A percentile compares a stretch with the other conserved stretches of the same genome.
Conservation (phyloP, 108 stramenopile species). For the Nitzschia palea region DNA sequence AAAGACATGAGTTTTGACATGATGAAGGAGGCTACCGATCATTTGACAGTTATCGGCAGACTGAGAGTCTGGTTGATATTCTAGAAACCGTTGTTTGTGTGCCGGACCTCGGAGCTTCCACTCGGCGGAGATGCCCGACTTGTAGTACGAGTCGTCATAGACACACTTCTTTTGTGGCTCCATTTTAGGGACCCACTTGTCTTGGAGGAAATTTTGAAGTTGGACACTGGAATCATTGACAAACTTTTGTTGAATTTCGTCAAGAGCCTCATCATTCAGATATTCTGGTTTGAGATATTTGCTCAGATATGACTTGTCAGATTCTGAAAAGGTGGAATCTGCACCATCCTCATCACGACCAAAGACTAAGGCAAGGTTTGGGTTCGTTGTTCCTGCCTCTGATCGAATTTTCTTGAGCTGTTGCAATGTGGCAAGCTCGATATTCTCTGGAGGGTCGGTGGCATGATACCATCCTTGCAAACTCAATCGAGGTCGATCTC, state of each 20-base stretch:
- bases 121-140: constrained; percentile 51
- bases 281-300: constrained; percentile 67
- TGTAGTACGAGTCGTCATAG: constrained; percentile 53
- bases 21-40: constrained; percentile 40
- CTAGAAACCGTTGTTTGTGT: constrained; percentile 91
- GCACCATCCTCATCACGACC: background rate
- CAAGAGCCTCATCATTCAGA: constrained; percentile 53
- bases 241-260: constrained; percentile 70
- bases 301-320: constrained; percentile 60
- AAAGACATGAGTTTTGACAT: constrained; percentile 52
- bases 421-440: constrained; percentile 71
- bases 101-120: constrained; percentile 92
- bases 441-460: constrained; percentile 46
- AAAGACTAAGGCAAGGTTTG: background rate
- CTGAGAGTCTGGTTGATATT: constrained; percentile 32
- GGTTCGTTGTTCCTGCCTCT: constrained; percentile 31
- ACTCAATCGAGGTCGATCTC: constrained; percentile 87
- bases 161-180: constrained; percentile 24
- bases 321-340: constrained; percentile 34
- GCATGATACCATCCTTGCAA: constrained; percentile 92
- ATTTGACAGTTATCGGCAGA: constrained; percentile 12
- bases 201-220: constrained; percentile 68
- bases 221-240: constrained; percentile 83
- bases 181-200: constrained; percentile 52
- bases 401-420: constrained; percentile 57